Evolutionary conservation across 371 early-diverging fungal genomes (phyloP), one percentile per base, ranked within the genome.

Genomic region (Enterocytospora artemiae): DNA sequence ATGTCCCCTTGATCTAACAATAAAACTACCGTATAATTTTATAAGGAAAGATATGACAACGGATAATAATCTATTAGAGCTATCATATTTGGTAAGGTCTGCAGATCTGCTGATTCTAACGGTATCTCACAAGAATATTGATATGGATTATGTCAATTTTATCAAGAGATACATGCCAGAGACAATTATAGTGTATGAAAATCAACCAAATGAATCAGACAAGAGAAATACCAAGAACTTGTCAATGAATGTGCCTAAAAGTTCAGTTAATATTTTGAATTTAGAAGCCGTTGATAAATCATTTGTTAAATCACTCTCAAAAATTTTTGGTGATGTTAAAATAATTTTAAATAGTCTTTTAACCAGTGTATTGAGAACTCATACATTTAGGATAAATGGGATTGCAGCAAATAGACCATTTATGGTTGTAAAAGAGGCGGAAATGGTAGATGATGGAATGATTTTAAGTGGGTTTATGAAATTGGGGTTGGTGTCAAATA

Each of bases 401-500:
- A 58, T 65, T 39, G 63, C 65, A 22, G 56, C n/a, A 9, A 39
- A 9, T 0, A 48, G 78, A 16, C 78, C 78, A 9, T 63, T 43
- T 59, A 61, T 77, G 51, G 49, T 77, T 16, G 51, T 70, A 31
- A 44, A 58, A 9, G 54, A 53, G 2, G 51, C 50, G 25, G 9
- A 51, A 22, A 22, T 51, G 5, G 49, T 37, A 2, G 54, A 49
- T 7, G 37, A 28, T 2, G 7, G 25, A 0, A 20, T 71, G 4
- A 48, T 61, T 41, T 36, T 71, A n/a, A 58, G 67, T 27, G 78
- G 75, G 0, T 57, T 66, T 61, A 51, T 77, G 57, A 73, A 72
- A 31, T 54, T 64, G 45, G 73, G 78, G 7, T 63, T 73, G 30
- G 49, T 70, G 1, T 55, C 67, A 16, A 37, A 68, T 32, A 70